These are phyloP conservation scores for Barnettozyma sp. DNA, from an alignment of 805 yeast genomes.

Conservation along the genomic window DNA sequence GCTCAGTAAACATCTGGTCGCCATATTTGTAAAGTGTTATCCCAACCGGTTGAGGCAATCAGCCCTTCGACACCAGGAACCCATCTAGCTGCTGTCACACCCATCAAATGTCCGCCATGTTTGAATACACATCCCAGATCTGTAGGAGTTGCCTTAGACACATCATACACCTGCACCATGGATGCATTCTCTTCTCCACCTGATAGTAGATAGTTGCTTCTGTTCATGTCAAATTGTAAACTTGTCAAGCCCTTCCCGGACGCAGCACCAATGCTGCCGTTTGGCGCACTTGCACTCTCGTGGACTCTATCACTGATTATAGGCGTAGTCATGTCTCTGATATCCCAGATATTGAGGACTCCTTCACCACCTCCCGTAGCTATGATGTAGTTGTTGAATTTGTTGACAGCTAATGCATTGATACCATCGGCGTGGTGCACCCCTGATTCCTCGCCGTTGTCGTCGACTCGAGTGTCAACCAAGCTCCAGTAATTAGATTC, in stretches of 20 bases:
- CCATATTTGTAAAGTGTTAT: slow-evolving; percentile 86
- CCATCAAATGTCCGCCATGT: slow-evolving; percentile 86
- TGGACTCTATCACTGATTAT: slow-evolving; percentile 33
- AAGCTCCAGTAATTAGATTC: slow-evolving; percentile 50
- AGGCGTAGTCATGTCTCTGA: slow-evolving; percentile 39
- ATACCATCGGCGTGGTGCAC: slow-evolving; percentile 33
- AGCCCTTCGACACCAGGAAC: slow-evolving; percentile 57
- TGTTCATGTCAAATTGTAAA: slow-evolving; percentile 3
- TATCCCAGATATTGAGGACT: slow-evolving; percentile 53
- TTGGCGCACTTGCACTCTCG: slow-evolving; percentile 41
- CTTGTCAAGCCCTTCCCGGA: too few species aligned
- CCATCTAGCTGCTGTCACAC: slow-evolving; percentile 83
- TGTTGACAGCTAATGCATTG: slow-evolving; percentile 56
- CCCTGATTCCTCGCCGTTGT: slow-evolving; percentile 6
- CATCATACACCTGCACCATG: slow-evolving; percentile 56
- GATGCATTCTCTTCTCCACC: slow-evolving; percentile 64
- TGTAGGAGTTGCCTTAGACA: slow-evolving; percentile 25
- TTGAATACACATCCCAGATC: slow-evolving; percentile 40
- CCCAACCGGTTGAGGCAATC: slow-evolving; percentile 72
- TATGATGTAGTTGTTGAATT: slow-evolving; percentile 45
- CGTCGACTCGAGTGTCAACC: slow-evolving; percentile 43
- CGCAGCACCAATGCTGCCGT: too few species aligned
- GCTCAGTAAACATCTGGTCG: slow-evolving; percentile 27
- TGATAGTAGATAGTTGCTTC: slow-evolving; percentile 38
- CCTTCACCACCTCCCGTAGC: slow-evolving; percentile 67